Conservation (phyloP, 257 asterid genomes). For the Anisodus tanguticus region DNA sequence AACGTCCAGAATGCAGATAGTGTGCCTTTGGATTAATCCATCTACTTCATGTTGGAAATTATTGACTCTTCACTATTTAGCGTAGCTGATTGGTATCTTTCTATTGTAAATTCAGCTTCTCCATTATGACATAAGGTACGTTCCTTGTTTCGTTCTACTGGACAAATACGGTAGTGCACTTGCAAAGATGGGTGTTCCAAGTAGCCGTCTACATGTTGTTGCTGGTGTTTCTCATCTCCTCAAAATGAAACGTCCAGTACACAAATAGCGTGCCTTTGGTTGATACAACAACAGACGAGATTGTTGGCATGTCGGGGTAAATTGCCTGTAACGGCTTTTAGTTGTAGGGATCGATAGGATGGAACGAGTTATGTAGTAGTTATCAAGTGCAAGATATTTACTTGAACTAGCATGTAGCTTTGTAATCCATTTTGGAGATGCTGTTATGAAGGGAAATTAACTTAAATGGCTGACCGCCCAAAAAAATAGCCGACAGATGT, state of each 20-base stretch:
- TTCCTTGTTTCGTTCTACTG: constrained; percentile 82
- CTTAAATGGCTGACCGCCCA: no score
- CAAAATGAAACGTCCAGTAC: constrained; percentile 52
- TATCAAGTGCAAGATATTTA: background rate
- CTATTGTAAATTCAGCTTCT: constrained; percentile 61
- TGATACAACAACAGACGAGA: background rate
- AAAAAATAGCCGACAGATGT: no score
- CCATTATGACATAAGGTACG: constrained; percentile 78
- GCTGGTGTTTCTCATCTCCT: constrained; percentile 89
- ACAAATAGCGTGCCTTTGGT: background rate
- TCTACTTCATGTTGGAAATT: background rate
- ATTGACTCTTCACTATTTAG: background rate
- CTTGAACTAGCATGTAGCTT: background rate
- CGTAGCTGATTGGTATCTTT: background rate
- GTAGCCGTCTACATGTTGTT: constrained; percentile 69
- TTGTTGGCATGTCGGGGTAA: background rate
- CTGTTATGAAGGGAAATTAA: background rate
- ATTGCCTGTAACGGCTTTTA: background rate
- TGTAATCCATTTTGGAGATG: background rate
- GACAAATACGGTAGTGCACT: constrained; percentile 73
- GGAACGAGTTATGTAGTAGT: background rate
- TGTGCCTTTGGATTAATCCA: background rate
- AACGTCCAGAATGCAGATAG: constrained; percentile 41
- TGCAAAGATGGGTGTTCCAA: constrained; percentile 80
- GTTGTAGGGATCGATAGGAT: background rate